phyloP scores from a whole-genome alignment of 768 basidiomycete species.

The Nevesoporus exiguus region DNA sequence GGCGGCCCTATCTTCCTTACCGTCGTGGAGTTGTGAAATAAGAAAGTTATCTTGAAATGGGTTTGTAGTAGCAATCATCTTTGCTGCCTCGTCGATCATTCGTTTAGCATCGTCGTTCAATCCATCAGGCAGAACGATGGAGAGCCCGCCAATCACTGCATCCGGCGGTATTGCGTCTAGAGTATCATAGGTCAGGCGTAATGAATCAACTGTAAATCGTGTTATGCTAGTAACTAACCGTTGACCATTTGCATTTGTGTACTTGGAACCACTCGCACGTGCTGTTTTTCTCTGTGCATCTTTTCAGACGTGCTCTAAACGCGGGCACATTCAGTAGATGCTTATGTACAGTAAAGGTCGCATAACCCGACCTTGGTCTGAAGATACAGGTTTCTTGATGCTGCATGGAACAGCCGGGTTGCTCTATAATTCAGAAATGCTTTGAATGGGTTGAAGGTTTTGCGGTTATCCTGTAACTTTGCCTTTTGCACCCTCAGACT shows the following conservation, averaged over 20 bases:
- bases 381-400: not conserved
- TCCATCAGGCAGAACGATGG: not conserved
- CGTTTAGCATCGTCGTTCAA: not conserved
- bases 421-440: not conserved
- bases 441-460: not conserved
- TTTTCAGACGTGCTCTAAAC: conserved; percentile 1
- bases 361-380: not conserved
- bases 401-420: not conserved
- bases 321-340: not conserved
- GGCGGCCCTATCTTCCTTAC: not conserved
- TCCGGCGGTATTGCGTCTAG: not conserved
- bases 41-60: conserved; percentile 6
- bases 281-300: conserved; percentile 1
- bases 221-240: not conserved
- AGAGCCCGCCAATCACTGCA: not conserved
- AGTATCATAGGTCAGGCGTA: not conserved
- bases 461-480: not conserved
- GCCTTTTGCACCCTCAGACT: not conserved
- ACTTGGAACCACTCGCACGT: too few species aligned
- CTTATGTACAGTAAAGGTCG: not conserved
- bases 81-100: not conserved
- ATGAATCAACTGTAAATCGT: too few species aligned
- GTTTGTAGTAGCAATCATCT: not conserved
- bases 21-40: too few species aligned
- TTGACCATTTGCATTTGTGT: not conserved